Evolutionary conservation across 176 grass and related monocot species (phyloP).

Genomic region (Leersia perrieri): DNA sequence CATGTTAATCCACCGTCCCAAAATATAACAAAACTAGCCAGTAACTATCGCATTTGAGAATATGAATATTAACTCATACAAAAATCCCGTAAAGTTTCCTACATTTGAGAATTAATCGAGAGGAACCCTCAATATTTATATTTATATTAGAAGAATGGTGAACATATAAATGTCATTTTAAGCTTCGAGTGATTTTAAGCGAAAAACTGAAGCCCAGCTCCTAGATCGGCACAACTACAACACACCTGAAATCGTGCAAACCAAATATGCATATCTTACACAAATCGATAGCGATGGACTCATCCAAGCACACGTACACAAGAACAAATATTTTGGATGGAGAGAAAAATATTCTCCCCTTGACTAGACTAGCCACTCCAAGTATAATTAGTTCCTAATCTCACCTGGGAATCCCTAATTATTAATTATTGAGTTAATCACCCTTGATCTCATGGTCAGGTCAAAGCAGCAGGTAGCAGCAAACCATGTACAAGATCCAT

Average conservation of each 20-base stretch:
- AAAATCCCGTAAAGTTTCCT: no score
- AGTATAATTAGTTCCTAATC: background rate
- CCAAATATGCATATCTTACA: background rate
- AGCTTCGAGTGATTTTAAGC: background rate
- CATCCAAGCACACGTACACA: background rate
- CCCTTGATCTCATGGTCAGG: background rate
- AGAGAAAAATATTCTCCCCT: background rate
- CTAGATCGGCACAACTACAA: background rate
- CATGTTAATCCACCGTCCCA: no score
- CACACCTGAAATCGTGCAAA: conserved; percentile 9
- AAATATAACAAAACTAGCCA: no score
- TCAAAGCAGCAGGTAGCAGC: background rate
- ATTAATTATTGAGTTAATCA: background rate
- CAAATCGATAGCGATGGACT: background rate
- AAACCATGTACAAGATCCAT: no score
- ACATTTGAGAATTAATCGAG: no score
- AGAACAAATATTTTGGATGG: background rate
- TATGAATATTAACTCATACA: no score
- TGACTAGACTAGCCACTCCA: background rate
- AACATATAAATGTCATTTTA: background rate
- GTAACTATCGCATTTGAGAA: no score
- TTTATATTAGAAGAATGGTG: no score
- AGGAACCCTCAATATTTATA: no score
- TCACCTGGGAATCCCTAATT: background rate
- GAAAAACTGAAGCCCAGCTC: background rate